Conservation (phyloP, 805 yeast species). For the Wickerhamomyces sydowiorum region DNA sequence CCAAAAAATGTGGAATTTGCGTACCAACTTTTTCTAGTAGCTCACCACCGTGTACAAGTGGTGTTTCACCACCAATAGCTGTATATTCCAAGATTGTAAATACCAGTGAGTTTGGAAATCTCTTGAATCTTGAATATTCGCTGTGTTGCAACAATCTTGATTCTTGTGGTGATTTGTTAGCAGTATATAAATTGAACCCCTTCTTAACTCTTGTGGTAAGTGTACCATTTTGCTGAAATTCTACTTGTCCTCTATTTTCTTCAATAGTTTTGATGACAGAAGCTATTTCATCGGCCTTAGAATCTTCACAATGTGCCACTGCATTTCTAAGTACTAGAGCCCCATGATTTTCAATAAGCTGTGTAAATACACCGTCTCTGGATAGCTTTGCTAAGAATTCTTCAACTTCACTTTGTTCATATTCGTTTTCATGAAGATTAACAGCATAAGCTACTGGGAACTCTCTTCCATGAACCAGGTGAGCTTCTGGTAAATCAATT, state of each 20-base stretch:
- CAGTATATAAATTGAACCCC: slow-evolving; percentile 23
- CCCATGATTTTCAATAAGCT: slow-evolving; percentile 22
- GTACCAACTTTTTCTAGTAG: slow-evolving; percentile 17
- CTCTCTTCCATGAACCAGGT: slow-evolving; percentile 5
- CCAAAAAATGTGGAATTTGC: slow-evolving; percentile 18
- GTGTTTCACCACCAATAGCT: slow-evolving; percentile 29
- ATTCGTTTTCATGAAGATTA: background rate
- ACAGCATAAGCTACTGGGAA: slow-evolving; percentile 6
- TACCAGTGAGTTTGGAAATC: slow-evolving; percentile 23
- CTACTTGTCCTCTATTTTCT: slow-evolving; percentile 15
- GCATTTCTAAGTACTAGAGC: slow-evolving; percentile 24
- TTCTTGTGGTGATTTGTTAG: slow-evolving; percentile 27
- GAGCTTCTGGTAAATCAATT: slow-evolving; percentile 4
- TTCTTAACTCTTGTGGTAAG: slow-evolving; percentile 23
- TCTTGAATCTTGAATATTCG: slow-evolving; percentile 27
- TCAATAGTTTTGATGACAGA: slow-evolving; percentile 20
- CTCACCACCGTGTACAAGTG: slow-evolving; percentile 29
- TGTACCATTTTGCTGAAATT: slow-evolving; percentile 26
- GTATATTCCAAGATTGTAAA: slow-evolving; percentile 19
- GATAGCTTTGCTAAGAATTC: slow-evolving; percentile 13
- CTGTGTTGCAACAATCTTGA: slow-evolving; percentile 25
- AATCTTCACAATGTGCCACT: slow-evolving; percentile 13
- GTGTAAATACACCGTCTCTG: slow-evolving; percentile 18
- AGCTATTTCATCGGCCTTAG: slow-evolving; percentile 14
- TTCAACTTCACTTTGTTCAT: slow-evolving; percentile 1